Conservation (phyloP, 2,329 filamentous ascomycete species). For the Cryphonectria nitschkei region DNA sequence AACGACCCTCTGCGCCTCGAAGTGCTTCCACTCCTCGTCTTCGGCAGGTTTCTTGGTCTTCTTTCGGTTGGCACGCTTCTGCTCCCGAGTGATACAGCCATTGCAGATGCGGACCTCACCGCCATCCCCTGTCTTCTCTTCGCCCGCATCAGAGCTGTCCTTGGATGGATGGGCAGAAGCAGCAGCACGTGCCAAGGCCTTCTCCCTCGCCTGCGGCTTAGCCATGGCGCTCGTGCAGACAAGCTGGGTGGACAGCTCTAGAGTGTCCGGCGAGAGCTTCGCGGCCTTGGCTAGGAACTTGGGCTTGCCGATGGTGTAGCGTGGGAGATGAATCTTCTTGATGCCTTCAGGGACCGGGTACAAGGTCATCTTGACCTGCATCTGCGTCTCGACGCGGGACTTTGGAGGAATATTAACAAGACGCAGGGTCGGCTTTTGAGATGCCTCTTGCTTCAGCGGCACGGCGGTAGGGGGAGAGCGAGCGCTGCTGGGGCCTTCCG, state of each 20-base stretch:
- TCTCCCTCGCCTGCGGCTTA: conserved; percentile 65
- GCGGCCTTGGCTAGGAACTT: conserved; percentile 81
- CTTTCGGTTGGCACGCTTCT: conserved; percentile 88
- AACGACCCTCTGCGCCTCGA: conserved; percentile 80
- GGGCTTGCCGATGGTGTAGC: conserved; percentile 90
- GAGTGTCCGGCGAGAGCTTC: conserved; percentile 69
- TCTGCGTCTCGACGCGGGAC: conserved; percentile 95
- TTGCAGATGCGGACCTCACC: conserved; percentile 92
- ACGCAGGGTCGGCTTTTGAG: conserved; percentile 45
- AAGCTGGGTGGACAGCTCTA: conserved; percentile 79
- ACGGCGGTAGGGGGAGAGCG: not conserved
- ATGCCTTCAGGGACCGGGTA: conserved; percentile 75
- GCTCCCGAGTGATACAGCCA: conserved; percentile 89
- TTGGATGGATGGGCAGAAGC: conserved; percentile 42
- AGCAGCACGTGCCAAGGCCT: conserved; percentile 66
- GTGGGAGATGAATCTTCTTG: conserved; percentile 82
- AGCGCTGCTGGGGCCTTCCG: conserved; percentile 23
- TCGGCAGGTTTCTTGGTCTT: conserved; percentile 93
- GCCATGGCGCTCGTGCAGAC: conserved; percentile 94
- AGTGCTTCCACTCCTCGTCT: conserved; percentile 81
- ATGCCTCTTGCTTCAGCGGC: conserved; percentile 28
- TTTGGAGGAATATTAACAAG: conserved; percentile 70
- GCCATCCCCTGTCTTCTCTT: conserved; percentile 78
- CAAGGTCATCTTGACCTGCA: conserved; percentile 81
- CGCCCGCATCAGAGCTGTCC: conserved; percentile 48